Percentiles rank a stretch among this genome's conserved stretches.
phyloP scores from a whole-genome alignment of 345 rosid genomes.

The Angophora floribunda region DNA sequence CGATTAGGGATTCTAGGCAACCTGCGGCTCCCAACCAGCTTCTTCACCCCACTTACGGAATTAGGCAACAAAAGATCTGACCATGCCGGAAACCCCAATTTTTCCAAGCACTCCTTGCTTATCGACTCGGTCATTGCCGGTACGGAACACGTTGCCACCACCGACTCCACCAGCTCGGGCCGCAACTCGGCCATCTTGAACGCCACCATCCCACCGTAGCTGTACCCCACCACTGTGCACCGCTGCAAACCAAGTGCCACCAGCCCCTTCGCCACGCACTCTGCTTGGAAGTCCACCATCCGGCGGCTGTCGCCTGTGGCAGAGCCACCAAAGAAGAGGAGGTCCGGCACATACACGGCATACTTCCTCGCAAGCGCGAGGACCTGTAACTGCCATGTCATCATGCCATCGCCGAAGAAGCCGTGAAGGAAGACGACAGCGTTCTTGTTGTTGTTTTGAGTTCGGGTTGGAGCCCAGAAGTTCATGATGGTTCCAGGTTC shows the following conservation, averaged over 20 bases:
- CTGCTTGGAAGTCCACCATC: constrained; percentile 29
- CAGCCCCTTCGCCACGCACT: constrained; percentile 25
- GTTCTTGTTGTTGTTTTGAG: neutral
- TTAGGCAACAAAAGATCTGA: constrained; percentile 22
- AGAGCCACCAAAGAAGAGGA: constrained; percentile 37
- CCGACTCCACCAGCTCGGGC: constrained; percentile 26
- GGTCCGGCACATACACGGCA: constrained; percentile 36
- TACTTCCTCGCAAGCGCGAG: constrained; percentile 15
- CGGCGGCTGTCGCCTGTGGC: constrained; percentile 12
- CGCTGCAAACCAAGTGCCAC: constrained; percentile 20
- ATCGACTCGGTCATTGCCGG: constrained; percentile 28
- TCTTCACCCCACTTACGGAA: neutral
- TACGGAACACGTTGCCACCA: constrained; percentile 20
- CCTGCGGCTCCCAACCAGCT: neutral
- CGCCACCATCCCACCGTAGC: constrained; percentile 40
- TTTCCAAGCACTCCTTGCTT: neutral
- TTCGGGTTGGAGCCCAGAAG: neutral
- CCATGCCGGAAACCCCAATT: constrained; percentile 18
- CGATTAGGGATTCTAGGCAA: constrained; percentile 7
- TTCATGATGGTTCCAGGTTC: constrained; percentile 20
- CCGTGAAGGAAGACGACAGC: constrained; percentile 34
- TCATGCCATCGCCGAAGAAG: constrained; percentile 18
- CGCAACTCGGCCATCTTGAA: constrained; percentile 30
- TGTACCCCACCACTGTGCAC: constrained; percentile 29
- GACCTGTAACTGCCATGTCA: constrained; percentile 34